phyloP scores from a whole-genome alignment of 163 green algal species.

The Scenedesmus sp. region DNA sequence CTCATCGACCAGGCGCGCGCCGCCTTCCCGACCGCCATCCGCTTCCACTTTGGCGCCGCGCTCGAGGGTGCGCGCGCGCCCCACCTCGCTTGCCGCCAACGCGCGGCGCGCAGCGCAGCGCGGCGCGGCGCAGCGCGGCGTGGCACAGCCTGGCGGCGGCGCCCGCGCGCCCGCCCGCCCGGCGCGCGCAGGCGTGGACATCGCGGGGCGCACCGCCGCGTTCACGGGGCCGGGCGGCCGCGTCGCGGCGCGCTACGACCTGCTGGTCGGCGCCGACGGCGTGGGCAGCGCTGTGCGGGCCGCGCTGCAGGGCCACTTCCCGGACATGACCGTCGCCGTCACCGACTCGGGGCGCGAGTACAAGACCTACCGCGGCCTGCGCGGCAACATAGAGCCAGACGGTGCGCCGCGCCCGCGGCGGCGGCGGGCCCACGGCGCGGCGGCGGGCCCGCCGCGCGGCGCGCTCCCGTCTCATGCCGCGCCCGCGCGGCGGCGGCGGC shows the following conservation, averaged over 20 bases:
- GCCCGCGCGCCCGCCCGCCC: neutral
- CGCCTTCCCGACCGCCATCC: slow-evolving; percentile 51
- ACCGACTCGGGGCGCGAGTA: slow-evolving; percentile 59
- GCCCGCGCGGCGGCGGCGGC: too few species aligned
- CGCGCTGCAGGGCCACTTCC: slow-evolving; percentile 37
- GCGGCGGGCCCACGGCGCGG: too few species aligned
- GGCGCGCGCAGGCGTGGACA: slow-evolving; percentile 2
- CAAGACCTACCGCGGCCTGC: slow-evolving; percentile 37
- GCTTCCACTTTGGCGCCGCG: slow-evolving; percentile 51
- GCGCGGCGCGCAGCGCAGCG: too few species aligned
- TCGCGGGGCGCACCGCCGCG: neutral
- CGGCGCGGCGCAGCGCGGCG: too few species aligned
- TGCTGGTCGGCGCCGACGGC: slow-evolving; percentile 67
- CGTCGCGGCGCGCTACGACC: slow-evolving; percentile 46
- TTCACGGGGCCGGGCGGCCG: neutral
- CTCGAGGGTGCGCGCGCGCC: too few species aligned
- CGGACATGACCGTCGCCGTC: slow-evolving; percentile 39
- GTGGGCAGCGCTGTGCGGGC: slow-evolving; percentile 43
- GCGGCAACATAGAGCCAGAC: slow-evolving; percentile 47
- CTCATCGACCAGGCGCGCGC: slow-evolving; percentile 52
- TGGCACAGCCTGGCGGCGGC: too few species aligned
- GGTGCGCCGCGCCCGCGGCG: slow-evolving; percentile 16
- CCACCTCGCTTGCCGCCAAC: too few species aligned
- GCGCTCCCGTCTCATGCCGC: neutral
- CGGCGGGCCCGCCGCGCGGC: too few species aligned